phyloP scores from a whole-genome alignment of 805 yeast species.

The Alloascoidea hylecoeti region DNA sequence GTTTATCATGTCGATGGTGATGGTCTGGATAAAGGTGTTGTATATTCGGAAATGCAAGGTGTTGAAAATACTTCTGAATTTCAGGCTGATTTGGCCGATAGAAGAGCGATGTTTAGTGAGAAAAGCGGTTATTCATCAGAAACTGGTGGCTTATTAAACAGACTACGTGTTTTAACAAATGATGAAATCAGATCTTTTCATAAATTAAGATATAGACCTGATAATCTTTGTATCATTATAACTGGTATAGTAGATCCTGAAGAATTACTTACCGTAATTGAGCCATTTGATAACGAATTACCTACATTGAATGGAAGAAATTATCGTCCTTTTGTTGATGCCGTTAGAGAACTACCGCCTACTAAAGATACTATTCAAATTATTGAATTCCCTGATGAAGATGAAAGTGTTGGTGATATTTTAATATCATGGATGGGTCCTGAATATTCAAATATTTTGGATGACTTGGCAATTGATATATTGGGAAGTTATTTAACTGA shows the following conservation, averaged over 20 bases:
- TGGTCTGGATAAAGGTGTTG: slow-evolving; percentile 91
- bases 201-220: slow-evolving; percentile 56
- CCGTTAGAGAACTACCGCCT: slow-evolving; percentile 26
- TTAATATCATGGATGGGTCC: slow-evolving; percentile 78
- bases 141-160: slow-evolving; percentile 81
- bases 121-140: slow-evolving; percentile 81
- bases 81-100: slow-evolving; percentile 38
- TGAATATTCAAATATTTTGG: slow-evolving; percentile 29
- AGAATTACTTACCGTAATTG: slow-evolving; percentile 50
- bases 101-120: slow-evolving; percentile 35
- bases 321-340: slow-evolving; percentile 72
- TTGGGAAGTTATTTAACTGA: slow-evolving; percentile 64
- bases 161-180: slow-evolving; percentile 58
- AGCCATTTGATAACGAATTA: slow-evolving; percentile 44
- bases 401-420: slow-evolving; percentile 72
- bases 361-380: slow-evolving; percentile 25
- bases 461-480: slow-evolving; percentile 56
- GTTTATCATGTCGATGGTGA: slow-evolving; percentile 89
- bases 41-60: slow-evolving; percentile 94
- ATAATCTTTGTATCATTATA: slow-evolving; percentile 69
- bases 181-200: slow-evolving; percentile 72
- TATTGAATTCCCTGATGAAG: slow-evolving; percentile 78
- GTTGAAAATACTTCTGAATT: slow-evolving; percentile 71
- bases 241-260: slow-evolving; percentile 75
- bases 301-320: slow-evolving; percentile 21